Base-by-base conservation (phyloP, 2,329 filamentous ascomycete genomes). In the Cytospora leucostoma region DNA sequence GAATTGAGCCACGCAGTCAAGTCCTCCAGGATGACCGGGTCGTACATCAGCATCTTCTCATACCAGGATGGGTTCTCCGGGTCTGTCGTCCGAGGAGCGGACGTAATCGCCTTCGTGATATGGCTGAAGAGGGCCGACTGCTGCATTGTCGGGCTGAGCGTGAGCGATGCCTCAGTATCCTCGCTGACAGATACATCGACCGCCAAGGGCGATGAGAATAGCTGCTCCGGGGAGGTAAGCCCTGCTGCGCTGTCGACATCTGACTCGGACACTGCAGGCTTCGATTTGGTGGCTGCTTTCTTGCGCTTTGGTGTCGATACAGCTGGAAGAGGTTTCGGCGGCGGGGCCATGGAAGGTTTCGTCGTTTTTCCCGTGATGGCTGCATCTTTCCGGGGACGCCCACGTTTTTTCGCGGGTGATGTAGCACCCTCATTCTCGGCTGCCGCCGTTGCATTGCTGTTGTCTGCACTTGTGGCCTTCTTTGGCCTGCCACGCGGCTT, bases 41-140 rank as follows among this genome's bases (percentile, higher is more conserved):
- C 93, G 73, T 96, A 98, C 73, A 98, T 85, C 7, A 98, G 80
- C 54, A 99, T 97, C 77, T 93, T 96, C 75, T 98, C 92, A 69
- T 96, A 83, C 91, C 93, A 98, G 2, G 86, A 92, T 15, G 86
- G 86, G 2, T 81, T 73, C 7, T 67, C 67, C 0, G 81, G 76
- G 67, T 88, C 78, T 4, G 70, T 78, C 0, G 83, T 80, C 13
- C 78, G 79, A 3, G 85, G 80, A 4, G 80, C 78, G 0, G 77
- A 76, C 10, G 71, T 82, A 11, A 89, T 77, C 0, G 85, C 86
- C 47, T 77, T 76, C 0, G 82, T 84, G 58, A 89, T 87, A 67
- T 79, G 74, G 33, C 70, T 69, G 66, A 87, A 87, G 32, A 87
- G 69, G 0, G 70, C 71, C 0, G 75, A 67, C 67, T 85, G 78